phyloP scores from a whole-genome alignment of 2,329 filamentous ascomycete genomes.

The Xylariomycetidae sp. region DNA sequence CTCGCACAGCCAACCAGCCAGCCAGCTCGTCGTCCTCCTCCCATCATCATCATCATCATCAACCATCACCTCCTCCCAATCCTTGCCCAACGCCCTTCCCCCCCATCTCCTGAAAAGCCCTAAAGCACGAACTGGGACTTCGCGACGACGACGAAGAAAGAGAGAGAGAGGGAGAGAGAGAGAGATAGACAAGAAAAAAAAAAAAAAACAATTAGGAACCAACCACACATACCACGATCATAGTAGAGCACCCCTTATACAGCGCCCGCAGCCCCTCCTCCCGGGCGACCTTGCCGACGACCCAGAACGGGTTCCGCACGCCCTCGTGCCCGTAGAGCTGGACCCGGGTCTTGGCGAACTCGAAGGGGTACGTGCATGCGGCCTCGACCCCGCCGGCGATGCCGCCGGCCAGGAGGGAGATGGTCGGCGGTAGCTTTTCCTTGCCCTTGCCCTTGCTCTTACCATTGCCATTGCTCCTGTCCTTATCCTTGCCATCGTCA shows the following conservation, averaged over 20 bases:
- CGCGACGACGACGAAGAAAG: too few species aligned
- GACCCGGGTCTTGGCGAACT: constrained; percentile 60
- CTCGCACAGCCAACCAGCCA: too few species aligned
- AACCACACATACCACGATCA: constrained; percentile 47
- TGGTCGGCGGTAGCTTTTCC: constrained; percentile 20
- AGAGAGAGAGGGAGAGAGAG: background rate
- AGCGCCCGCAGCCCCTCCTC: constrained; percentile 51
- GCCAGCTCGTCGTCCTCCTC: too few species aligned
- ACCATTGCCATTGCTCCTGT: too few species aligned
- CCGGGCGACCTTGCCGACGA: constrained; percentile 50
- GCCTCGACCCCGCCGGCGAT: constrained; percentile 28
- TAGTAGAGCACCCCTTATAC: constrained; percentile 51
- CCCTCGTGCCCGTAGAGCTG: constrained; percentile 41
- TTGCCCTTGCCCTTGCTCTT: too few species aligned
- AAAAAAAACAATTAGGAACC: background rate
- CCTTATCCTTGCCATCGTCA: too few species aligned
- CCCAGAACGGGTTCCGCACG: constrained; percentile 48
- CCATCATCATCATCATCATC: too few species aligned
- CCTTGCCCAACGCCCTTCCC: too few species aligned
- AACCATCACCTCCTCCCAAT: too few species aligned
- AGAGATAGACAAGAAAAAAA: background rate
- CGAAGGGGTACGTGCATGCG: constrained; percentile 49
- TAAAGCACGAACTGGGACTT: too few species aligned
- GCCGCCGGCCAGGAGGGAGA: constrained; percentile 25
- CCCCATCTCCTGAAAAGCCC: background rate